Evolutionary conservation across 768 basidiomycete species (phyloP).

Genomic region (Amanita muscaria): DNA sequence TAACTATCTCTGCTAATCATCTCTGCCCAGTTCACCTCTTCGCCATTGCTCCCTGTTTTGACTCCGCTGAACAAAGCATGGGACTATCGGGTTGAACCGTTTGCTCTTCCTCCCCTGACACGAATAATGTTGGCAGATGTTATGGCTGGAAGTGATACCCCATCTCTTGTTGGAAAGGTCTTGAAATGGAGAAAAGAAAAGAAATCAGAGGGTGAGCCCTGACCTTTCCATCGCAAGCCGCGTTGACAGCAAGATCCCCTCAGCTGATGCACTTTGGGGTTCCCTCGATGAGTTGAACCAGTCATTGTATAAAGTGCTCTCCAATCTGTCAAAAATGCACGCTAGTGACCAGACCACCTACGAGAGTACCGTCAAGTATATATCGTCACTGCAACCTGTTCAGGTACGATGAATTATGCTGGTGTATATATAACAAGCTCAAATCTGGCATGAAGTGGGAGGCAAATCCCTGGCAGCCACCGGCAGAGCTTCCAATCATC

Average conservation of each 20-base stretch:
- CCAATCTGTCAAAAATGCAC: slow-evolving; percentile 41
- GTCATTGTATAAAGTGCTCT: slow-evolving; percentile 43
- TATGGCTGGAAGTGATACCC: slow-evolving; percentile 93
- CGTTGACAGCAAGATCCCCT: neutral
- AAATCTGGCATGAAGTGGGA: slow-evolving; percentile 42
- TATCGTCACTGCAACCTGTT: slow-evolving; percentile 49
- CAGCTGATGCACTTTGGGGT: slow-evolving; percentile 61
- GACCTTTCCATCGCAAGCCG: neutral
- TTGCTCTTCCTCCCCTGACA: slow-evolving; percentile 77
- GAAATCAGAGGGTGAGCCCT: slow-evolving; percentile 39
- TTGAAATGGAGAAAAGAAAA: slow-evolving; percentile 78
- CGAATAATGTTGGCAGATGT: slow-evolving; percentile 91
- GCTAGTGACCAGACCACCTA: slow-evolving; percentile 42
- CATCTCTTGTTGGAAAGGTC: slow-evolving; percentile 87
- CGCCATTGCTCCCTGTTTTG: slow-evolving; percentile 41
- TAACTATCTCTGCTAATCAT: neutral
- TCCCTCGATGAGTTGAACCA: slow-evolving; percentile 55
- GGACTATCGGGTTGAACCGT: slow-evolving; percentile 62
- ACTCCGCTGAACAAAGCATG: slow-evolving; percentile 61
- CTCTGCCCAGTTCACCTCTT: slow-evolving; percentile 13
- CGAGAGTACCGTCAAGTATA: slow-evolving; percentile 47
- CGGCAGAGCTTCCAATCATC: slow-evolving; percentile 35
- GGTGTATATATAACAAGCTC: no score
- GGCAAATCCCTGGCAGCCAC: slow-evolving; percentile 45
- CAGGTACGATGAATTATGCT: slow-evolving; percentile 36